Conservation (phyloP, 2,329 filamentous ascomycete genomes). For the Fusarium pseudonygamai region DNA sequence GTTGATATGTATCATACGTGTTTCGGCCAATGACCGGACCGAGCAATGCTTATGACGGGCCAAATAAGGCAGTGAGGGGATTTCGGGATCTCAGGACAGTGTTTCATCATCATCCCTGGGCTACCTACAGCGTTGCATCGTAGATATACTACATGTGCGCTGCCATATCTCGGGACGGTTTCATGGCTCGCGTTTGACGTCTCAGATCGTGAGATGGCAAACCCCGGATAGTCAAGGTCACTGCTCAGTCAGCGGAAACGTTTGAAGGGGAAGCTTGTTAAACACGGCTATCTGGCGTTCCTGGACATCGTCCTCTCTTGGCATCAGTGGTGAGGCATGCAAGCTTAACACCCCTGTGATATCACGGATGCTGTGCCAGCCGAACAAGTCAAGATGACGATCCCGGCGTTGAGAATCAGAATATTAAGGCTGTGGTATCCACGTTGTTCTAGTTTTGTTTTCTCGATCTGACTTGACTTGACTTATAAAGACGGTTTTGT, state of each 20-base stretch:
- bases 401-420: background rate
- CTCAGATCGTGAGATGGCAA: slow-evolving; percentile 18
- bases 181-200: slow-evolving; percentile 21
- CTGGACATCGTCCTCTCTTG: slow-evolving; percentile 26
- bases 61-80: background rate
- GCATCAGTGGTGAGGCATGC: slow-evolving; percentile 25
- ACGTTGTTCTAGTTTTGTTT: background rate
- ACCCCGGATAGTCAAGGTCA: slow-evolving; percentile 6
- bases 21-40: slow-evolving; percentile 22
- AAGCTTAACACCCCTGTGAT: slow-evolving; percentile 12
- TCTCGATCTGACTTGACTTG: slow-evolving; percentile 16
- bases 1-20: slow-evolving; percentile 17
- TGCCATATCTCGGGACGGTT: slow-evolving; percentile 18
- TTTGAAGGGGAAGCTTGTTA: slow-evolving; percentile 20
- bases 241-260: slow-evolving; percentile 9
- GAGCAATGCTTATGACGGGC: background rate
- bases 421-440: slow-evolving; percentile 14
- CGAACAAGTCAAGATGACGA: slow-evolving; percentile 17
- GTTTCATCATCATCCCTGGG: slow-evolving; percentile 17
- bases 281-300: slow-evolving; percentile 27
- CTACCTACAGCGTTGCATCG: slow-evolving; percentile 9
- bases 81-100: slow-evolving; percentile 4
- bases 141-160: background rate
- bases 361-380: slow-evolving; percentile 29
- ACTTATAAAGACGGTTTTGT: slow-evolving; percentile 24